These are phyloP conservation scores for Apiotrichum domesticum DNA, from an alignment of 1,284 basidiomycete species.

Conservation along the genomic window DNA sequence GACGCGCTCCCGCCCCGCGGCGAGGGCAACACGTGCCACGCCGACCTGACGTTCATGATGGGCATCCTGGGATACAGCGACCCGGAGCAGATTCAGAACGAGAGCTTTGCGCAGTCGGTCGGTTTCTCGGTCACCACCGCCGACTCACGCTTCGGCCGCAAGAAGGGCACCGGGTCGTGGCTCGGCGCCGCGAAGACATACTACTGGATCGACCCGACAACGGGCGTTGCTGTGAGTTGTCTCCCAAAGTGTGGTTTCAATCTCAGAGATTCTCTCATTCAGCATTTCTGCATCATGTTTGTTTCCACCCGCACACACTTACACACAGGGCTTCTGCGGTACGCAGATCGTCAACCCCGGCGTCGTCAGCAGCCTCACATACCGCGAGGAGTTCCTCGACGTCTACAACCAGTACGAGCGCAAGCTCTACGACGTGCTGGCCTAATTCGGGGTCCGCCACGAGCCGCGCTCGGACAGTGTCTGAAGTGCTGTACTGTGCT, in stretches of 20 bases:
- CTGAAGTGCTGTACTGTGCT: too few species aligned
- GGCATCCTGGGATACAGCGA: conserved; percentile 10
- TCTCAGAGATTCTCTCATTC: too few species aligned
- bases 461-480: too few species aligned
- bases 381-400: conserved; percentile 20
- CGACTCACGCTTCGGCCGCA: conserved; percentile 15
- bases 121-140: conserved; percentile 10
- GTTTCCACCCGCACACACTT: background rate
- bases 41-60: conserved; percentile 11
- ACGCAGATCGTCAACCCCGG: conserved; percentile 20
- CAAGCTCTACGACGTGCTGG: conserved; percentile 27
- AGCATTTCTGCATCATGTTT: too few species aligned
- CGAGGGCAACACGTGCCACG: conserved; percentile 6
- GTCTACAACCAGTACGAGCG: conserved; percentile 32
- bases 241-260: background rate
- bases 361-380: background rate
- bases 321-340: conserved; percentile 20
- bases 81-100: conserved; percentile 8
- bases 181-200: conserved; percentile 23
- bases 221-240: conserved; percentile 19
- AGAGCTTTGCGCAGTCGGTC: conserved; percentile 11
- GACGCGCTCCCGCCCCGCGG: conserved; percentile 13
- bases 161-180: conserved; percentile 20
- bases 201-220: conserved; percentile 24
- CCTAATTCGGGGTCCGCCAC: background rate